Evolutionary conservation across 306 rosid species (phyloP).

Genomic region (Calophaca sinica): DNA sequence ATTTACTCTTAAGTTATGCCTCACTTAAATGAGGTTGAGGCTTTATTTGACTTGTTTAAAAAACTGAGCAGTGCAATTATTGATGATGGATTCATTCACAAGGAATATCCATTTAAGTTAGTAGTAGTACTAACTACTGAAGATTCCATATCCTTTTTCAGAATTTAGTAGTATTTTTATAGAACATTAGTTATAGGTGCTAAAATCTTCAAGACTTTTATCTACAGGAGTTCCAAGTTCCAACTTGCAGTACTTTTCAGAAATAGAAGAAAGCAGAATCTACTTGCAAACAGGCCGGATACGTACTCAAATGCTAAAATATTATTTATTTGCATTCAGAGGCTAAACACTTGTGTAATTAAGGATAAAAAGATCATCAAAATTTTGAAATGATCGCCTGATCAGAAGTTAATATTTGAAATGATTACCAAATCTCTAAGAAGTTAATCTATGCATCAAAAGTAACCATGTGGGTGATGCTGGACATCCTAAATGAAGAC

Average conservation of each 20-base stretch:
- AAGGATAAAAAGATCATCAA: neutral
- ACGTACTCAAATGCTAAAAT: constrained; percentile 22
- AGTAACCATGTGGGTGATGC: neutral
- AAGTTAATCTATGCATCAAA: neutral
- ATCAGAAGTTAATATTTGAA: too few relatives aligned
- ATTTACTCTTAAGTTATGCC: too few relatives aligned
- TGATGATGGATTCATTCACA: constrained; percentile 70
- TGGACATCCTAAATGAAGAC: neutral
- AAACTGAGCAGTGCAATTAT: constrained; percentile 64
- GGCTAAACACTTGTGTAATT: neutral
- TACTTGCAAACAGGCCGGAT: constrained; percentile 75
- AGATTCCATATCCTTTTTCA: too few relatives aligned
- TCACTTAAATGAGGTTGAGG: constrained; percentile 87
- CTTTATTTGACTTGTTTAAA: constrained; percentile 66
- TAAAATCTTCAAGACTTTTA: constrained; percentile 29
- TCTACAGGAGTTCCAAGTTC: constrained; percentile 77
- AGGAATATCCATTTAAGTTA: constrained; percentile 57
- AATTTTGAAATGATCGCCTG: neutral
- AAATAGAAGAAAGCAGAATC: constrained; percentile 57
- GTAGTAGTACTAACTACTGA: neutral
- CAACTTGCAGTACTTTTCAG: constrained; percentile 67
- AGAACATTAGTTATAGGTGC: neutral
- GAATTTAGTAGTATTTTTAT: too few relatives aligned
- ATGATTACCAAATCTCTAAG: neutral
- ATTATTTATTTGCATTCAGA: neutral